Evolutionary conservation across 2,329 filamentous ascomycete species (phyloP), one percentile per base, ranked within the genome.

Genomic region (Diplodia scrobiculata): DNA sequence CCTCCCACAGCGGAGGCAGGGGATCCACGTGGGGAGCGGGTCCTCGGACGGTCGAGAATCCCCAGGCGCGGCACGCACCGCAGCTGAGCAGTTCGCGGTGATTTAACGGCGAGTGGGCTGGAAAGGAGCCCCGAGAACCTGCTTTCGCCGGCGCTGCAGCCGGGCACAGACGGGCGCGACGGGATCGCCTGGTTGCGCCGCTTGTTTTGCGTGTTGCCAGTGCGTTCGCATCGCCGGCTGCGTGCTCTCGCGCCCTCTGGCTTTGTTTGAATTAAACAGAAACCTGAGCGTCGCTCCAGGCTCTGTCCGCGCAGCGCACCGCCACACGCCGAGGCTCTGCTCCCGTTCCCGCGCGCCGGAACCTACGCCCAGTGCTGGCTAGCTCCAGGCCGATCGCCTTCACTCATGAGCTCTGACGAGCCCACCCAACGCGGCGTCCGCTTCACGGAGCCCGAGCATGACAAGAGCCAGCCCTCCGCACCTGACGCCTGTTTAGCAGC

Each of bases 361-460:
- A 50, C 54, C 64, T 52, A 47, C 41, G 58, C 45, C 55, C 54
- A 27, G 21, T 27, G 54, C 55, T 14, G 58, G 58, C 58, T 63
- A 66, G 64, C 64, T 58, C 53, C 41, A 53, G 45, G 64, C 45
- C 64, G 64, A 66, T 66, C 64, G 52, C 54, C 52, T 52, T 19
- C 54, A 47, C 64, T 38, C 53, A 66, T 66, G 64, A 59, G 51
- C 63, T 55, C 63, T 41, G 48, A 14, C 64, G 53, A 66, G 64
- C 64, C 64, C 54, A 32, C 64, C 21, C 53, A 55, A 60, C 64
- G 64, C 27, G 70, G 72, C 25, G 73, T 76, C 68, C 73, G 73
- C 71, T 76, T 74, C 69, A 69, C 60, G 65, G 68, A 68, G 58
- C 71, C 70, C 70, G 67, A 70, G 66, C 69, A 71, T 68, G 68